Evolutionary conservation across 805 yeast species (phyloP).

Genomic region (Dipodascus albidus): DNA sequence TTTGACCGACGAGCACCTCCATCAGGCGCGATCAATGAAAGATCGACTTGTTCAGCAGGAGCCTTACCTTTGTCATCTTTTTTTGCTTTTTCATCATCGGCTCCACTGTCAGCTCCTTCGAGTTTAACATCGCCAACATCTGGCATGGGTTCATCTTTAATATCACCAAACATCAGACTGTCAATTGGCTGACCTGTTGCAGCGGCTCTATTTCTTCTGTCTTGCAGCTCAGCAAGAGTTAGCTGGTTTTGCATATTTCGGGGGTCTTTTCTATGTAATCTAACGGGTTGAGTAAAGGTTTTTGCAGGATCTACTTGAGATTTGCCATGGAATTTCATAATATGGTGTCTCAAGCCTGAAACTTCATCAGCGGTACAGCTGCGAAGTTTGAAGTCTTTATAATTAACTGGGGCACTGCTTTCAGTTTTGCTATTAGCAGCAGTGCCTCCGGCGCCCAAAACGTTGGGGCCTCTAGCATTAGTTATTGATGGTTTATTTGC

Average conservation of each 20-base stretch:
- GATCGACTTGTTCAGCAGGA: conserved; percentile 29
- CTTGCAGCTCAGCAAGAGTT: conserved; percentile 39
- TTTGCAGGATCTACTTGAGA: conserved; percentile 58
- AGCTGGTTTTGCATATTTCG: conserved; percentile 79
- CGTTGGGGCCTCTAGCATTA: conserved; percentile 1
- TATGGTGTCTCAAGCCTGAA: conserved; percentile 63
- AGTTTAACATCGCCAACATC: conserved; percentile 3
- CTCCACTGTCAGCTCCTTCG: neutral
- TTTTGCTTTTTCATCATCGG: conserved; percentile 11
- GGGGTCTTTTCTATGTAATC: conserved; percentile 90
- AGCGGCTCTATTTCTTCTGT: conserved; percentile 22
- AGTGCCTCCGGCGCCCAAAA: neutral
- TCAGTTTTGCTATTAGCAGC: conserved; percentile 2
- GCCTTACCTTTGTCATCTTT: conserved; percentile 16
- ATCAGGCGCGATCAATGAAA: conserved; percentile 68
- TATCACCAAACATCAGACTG: conserved; percentile 11
- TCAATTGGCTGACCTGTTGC: conserved; percentile 15
- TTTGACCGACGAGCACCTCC: conserved; percentile 72
- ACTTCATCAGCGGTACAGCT: conserved; percentile 66
- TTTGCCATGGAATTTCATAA: conserved; percentile 68
- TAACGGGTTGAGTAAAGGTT: conserved; percentile 69
- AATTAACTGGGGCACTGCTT: conserved; percentile 2
- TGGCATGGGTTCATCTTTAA: conserved; percentile 7
- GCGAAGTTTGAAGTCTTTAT: conserved; percentile 45
- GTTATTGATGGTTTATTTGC: neutral